Evolutionary conservation across 1,284 basidiomycete genomes (phyloP), one percentile per base, ranked within the genome.

Genomic region (Apiotrichum porosum): DNA sequence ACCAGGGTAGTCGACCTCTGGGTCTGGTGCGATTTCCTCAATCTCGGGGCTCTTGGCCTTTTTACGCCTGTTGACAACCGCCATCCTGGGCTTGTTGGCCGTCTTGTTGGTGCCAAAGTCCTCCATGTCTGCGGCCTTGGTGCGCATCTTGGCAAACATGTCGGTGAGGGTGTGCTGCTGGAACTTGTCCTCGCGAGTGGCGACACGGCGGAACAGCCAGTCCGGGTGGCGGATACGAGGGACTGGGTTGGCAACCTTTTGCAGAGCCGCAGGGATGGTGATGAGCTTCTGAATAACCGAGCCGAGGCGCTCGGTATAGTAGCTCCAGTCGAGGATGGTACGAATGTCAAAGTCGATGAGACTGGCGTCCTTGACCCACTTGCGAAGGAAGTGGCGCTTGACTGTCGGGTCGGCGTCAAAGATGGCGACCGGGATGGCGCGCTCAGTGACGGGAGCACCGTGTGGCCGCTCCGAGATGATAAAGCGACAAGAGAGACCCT

Each of bases 251-350:
- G 86, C 74, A 32, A 99, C 88, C 65, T 93, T 93, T 71, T 99
- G 95, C 82, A 98, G 88, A 0, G 95, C 95, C 5, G 95, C 95
- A 9, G 95, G 95, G 61, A 99, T 99, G 3, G 95, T 99, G 73
- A 99, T 98, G 46, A 99, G 79, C 68, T 99, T 99, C 75, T 98
- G 95, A 52, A 99, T 93, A 58, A 98, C 95, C 1, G 92, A 94
- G 9, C 95, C 95, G 30, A 99, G 77, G 21, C 95, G 86, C 66
- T 98, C 95, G 63, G 97, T 95, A 75, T 98, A 99, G 72, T 99
- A 99, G 23, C 84, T 81, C 95, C 95, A 99, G 71, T 99, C 95
- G 56, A 99, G 80, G 60, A 99, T 97, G 10, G 86, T 85, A 14
- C 95, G 84, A 43, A 99, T 77, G 50, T 98, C 93, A 64, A 99